Evolutionary conservation across 306 rosid species (phyloP), one percentile per base, ranked within the genome.

Genomic region (Cucumis melo): DNA sequence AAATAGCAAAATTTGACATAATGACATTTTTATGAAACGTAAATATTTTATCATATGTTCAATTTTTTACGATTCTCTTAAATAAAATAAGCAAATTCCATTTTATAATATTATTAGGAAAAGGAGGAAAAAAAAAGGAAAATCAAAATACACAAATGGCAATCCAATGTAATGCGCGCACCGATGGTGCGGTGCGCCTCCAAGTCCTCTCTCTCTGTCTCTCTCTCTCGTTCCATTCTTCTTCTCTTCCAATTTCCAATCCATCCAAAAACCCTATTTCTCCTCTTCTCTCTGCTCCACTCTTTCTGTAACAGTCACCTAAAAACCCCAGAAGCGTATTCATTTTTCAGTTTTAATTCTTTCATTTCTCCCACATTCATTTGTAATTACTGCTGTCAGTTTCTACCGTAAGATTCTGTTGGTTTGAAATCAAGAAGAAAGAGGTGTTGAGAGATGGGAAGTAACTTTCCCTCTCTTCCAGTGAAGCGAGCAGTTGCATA

Each of bases 391-490:
- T 73, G 77, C 34, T 2, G 16, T 29, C 44, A 11, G 10, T 51
- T 50, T 73, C 15, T 29, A 17, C 6, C 21, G 11, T 17, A 21
- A 73, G 61, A 51, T 46, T 44, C 75, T 10, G 36, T 48, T 71
- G 75, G 41, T 48, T 24, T 0, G 16, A 7, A 9, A 9, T 11
- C n/a, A 51, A 0, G 56, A 27, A 8, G 36, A 32, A 38, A 1
- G 13, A 8, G 75, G 24, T 17, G 24, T 17, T 10, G 79, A 64
- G 83, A 82, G 72, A 94, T 94, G 97, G 97, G 90, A 84, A 90
- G 92, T 78, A 82, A 63, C 82, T 95, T 84, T 72, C 83, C 80
- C 63, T 79, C 87, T 83, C 89, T 84, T 54, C 90, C 96, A 75
- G 79, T 74, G n/a, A 95, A 92, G 82, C 97, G 99, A 39, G 60